Conservation (phyloP, 331 rosid genomes). For the Rhamnella rubrinervis region DNA sequence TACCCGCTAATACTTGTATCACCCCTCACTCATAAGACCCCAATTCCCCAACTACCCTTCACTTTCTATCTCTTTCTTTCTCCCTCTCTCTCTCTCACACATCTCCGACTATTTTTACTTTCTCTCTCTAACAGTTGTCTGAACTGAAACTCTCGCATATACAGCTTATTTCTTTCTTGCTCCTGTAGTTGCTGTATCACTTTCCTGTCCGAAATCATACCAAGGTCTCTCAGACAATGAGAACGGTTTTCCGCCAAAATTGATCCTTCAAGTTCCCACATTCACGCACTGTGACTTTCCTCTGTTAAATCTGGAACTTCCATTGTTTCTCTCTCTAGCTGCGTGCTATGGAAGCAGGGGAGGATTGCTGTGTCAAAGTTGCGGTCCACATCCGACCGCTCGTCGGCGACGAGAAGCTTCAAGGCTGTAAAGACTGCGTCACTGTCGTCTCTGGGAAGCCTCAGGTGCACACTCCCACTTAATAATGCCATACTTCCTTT, state of each 20-base stretch:
- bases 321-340: constrained; percentile 11
- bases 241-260: constrained; percentile 29
- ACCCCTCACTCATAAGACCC: not conserved
- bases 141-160: not conserved
- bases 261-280: constrained; percentile 28
- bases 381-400: constrained; percentile 97
- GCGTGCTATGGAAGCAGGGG: constrained; percentile 69
- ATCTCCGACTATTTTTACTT: not conserved
- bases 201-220: constrained; percentile 28
- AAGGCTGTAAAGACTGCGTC: constrained; percentile 98
- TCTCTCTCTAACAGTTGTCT: constrained; percentile 30
- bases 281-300: not conserved
- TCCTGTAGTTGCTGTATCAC: constrained; percentile 33
- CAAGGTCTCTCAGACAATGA: constrained; percentile 35
- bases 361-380: constrained; percentile 91
- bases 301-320: constrained; percentile 10
- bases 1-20: constrained; percentile 19
- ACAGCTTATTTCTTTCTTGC: not conserved
- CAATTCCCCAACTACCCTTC: constrained; percentile 51
- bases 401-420: constrained; percentile 85
- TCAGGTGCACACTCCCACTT: constrained; percentile 61
- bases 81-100: constrained; percentile 6
- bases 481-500: constrained; percentile 15
- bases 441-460: constrained; percentile 87
- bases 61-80: constrained; percentile 5